A percentile compares a stretch with the other conserved stretches of the same genome.
Evolutionary conservation across 768 basidiomycete species (phyloP).

Genomic region (Boletus tylopilopsis): DNA sequence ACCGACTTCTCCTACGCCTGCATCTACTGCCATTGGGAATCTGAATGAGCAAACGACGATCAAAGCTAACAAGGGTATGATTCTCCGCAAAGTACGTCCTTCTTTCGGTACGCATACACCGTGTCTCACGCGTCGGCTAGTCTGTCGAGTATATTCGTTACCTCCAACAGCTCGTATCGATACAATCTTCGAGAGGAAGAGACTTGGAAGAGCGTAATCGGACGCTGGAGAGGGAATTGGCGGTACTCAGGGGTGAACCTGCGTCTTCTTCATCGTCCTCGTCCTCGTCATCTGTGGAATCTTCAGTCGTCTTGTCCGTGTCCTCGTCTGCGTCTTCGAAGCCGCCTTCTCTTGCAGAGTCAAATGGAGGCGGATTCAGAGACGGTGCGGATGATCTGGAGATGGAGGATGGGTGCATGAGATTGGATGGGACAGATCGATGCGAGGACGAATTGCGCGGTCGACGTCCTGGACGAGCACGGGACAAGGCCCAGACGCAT

Average conservation of each 20-base stretch:
- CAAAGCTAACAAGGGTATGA: slow-evolving; percentile 96
- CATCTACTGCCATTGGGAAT: slow-evolving; percentile 10
- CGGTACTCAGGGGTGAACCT: slow-evolving; percentile 19
- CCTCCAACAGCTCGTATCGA: slow-evolving; percentile 80
- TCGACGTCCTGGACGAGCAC: slow-evolving; percentile 15
- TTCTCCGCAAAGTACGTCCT: slow-evolving; percentile 65
- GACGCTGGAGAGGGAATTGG: slow-evolving; percentile 29
- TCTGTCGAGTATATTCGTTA: slow-evolving; percentile 61
- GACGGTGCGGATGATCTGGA: slow-evolving; percentile 13
- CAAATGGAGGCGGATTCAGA: background rate
- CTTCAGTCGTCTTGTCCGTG: slow-evolving; percentile 18
- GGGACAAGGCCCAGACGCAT: slow-evolving; percentile 15
- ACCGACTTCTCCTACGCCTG: slow-evolving; percentile 19
- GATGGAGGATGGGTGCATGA: slow-evolving; percentile 12
- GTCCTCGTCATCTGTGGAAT: slow-evolving; percentile 18
- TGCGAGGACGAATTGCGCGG: slow-evolving; percentile 13
- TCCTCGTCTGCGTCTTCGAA: slow-evolving; percentile 12
- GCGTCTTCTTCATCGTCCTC: slow-evolving; percentile 14
- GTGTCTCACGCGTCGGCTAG: slow-evolving; percentile 22
- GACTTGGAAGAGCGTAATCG: slow-evolving; percentile 75
- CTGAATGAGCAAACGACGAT: slow-evolving; percentile 43
- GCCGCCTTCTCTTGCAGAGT: slow-evolving; percentile 5
- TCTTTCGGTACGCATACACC: background rate
- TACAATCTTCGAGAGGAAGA: slow-evolving; percentile 72
- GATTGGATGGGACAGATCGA: background rate